Evolutionary conservation across 2,329 filamentous ascomycete species (phyloP), one percentile per base, ranked within the genome.

Genomic region (Paecilomyces variotii): DNA sequence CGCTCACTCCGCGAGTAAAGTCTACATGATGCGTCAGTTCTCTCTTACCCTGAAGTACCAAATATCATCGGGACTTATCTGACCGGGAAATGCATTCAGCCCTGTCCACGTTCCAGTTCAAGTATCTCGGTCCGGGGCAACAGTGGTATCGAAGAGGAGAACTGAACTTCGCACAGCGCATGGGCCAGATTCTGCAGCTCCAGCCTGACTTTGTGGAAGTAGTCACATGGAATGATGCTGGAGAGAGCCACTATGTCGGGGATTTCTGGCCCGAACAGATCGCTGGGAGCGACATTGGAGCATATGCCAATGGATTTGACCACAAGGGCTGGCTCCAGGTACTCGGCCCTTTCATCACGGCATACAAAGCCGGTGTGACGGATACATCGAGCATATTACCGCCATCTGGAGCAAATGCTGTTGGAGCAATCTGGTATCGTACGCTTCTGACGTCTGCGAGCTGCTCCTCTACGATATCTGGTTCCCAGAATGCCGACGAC

Each of bases 141-240:
- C 73, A 74, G 60, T 72, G 69, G 68, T 76, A 75, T 64, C 70
- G 72, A 4, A 69, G 70, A 28, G 73, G 73, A 54, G 72, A 76
- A 56, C 61, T 66, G 7, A 76, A 76, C 54, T 67, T 76, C 14
- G 68, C 72, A 24, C 55, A 67, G 51, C 68, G 70, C 34, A 66
- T 72, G 56, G 58, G 28, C 0, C 67, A 70, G 58, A 67, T 70
- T 10, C 64, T 77, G 0, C 49, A 58, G 6, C 34, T 76, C 9
- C 65, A 71, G 54, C 74, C 74, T 2, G 71, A 75, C 54, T 73
- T 75, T 56, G 61, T 76, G 9, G 69, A 77, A 61, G 62, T 76
- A 3, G 72, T 74, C 53, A 75, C 72, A 12, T 77, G 75, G 74
- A 77, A 77, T 54, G 75, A 77, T 55, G 72, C 67, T 0, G 73